Percentiles rank a stretch among this genome's conserved stretches.
phyloP scores from a whole-genome alignment of 2,329 filamentous ascomycete species.

The Arachnomyces sp. region DNA sequence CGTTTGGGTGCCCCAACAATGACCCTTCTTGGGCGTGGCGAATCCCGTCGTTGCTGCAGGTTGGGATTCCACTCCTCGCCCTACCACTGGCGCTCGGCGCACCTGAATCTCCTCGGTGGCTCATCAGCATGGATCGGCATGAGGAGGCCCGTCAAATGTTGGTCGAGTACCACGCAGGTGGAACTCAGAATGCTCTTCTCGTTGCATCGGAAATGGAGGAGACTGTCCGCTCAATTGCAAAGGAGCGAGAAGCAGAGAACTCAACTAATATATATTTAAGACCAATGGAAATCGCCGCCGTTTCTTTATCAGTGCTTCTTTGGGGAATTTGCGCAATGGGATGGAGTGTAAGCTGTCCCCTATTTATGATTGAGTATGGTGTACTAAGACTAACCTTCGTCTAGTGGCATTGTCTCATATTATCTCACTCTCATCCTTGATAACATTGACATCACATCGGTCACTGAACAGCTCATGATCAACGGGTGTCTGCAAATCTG shows the following conservation, averaged over 20 bases:
- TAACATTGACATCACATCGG: slow-evolving; percentile 29
- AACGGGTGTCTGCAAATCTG: slow-evolving; percentile 35
- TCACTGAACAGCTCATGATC: slow-evolving; percentile 33
- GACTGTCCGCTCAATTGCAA: slow-evolving; percentile 37
- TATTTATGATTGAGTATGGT: no score
- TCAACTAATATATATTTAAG: slow-evolving; percentile 39
- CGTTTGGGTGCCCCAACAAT: no score
- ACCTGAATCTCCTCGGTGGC: slow-evolving; percentile 56
- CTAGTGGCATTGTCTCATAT: slow-evolving; percentile 40
- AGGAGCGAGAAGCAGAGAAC: slow-evolving; percentile 41
- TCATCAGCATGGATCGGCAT: slow-evolving; percentile 23
- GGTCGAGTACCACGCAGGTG: slow-evolving; percentile 35
- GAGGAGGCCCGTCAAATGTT: slow-evolving; percentile 23
- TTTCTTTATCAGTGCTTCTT: slow-evolving; percentile 44
- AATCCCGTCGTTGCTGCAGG: slow-evolving; percentile 50
- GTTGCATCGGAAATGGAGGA: slow-evolving; percentile 22
- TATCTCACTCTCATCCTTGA: slow-evolving; percentile 33
- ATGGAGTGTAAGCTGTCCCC: no score
- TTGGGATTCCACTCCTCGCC: slow-evolving; percentile 50
- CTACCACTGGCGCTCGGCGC: slow-evolving; percentile 52
- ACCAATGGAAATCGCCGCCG: slow-evolving; percentile 48
- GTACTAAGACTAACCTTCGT: slow-evolving; percentile 53
- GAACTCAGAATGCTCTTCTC: slow-evolving; percentile 28
- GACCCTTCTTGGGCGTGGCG: slow-evolving; percentile 45
- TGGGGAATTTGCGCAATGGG: no score